These are phyloP conservation scores for Cladophialophora psammophila DNA, from an alignment of 2,329 filamentous ascomycete genomes.

Conservation along the genomic window DNA sequence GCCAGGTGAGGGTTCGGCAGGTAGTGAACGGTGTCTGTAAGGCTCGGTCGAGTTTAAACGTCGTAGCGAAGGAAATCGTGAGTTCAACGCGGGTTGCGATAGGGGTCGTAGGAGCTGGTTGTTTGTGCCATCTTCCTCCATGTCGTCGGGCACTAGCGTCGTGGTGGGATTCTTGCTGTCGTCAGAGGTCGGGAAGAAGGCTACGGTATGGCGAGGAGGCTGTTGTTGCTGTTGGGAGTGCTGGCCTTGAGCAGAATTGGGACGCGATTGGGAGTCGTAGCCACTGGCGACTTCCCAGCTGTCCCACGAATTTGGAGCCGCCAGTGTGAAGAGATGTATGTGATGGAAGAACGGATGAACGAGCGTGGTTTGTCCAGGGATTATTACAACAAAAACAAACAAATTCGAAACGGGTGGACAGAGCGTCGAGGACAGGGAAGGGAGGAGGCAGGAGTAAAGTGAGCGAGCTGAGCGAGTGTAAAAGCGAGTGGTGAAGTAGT, in stretches of 20 bases:
- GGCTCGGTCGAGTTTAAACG: constrained; percentile 39
- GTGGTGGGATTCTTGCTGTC: constrained; percentile 4
- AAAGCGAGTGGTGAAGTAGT: constrained; percentile 28
- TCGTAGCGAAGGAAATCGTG: constrained; percentile 41
- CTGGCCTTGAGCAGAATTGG: constrained; percentile 22
- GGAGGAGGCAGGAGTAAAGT: constrained; percentile 21
- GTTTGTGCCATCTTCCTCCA: constrained; percentile 39
- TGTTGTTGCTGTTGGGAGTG: constrained; percentile 13
- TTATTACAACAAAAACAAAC: constrained; percentile 30
- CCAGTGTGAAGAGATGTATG: constrained; percentile 28
- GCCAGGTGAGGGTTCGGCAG: constrained; percentile 38
- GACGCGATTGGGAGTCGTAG: constrained; percentile 39
- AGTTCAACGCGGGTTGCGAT: constrained; percentile 38
- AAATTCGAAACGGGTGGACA: constrained; percentile 14
- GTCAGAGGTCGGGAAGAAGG: constrained; percentile 12
- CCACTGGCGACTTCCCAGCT: constrained; percentile 39
- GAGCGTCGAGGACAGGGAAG: constrained; percentile 20
- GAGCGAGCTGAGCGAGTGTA: constrained; percentile 20
- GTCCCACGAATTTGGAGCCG: constrained; percentile 36
- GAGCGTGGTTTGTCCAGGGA: constrained; percentile 23
- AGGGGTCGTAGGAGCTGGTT: constrained; percentile 37
- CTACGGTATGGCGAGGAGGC: constrained; percentile 19
- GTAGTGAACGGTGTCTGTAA: constrained; percentile 40
- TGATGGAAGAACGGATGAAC: constrained; percentile 23
- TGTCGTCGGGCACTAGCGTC: constrained; percentile 19